phyloP scores from a whole-genome alignment of 306 rosid species.

The Pterocarpus macrocarpus region DNA sequence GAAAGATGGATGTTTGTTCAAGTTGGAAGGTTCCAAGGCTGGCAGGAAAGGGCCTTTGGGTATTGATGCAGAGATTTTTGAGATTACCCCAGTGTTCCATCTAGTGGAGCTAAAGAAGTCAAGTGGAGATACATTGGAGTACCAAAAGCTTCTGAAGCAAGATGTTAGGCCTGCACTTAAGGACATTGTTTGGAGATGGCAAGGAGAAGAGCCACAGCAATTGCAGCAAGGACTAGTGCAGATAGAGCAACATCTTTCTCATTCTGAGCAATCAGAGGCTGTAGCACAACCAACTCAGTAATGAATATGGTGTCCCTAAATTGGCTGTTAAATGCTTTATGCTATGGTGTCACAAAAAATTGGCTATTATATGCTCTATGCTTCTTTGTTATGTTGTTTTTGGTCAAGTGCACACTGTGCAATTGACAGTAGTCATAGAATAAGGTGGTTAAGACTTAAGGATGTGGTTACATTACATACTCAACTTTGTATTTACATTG shows the following conservation, averaged over 20 bases:
- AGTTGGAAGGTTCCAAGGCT: slow-evolving; percentile 71
- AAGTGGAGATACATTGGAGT: slow-evolving; percentile 87
- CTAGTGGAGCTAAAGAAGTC: slow-evolving; percentile 85
- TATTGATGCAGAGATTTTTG: slow-evolving; percentile 82
- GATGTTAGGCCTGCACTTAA: slow-evolving; percentile 80
- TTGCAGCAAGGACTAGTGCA: slow-evolving; percentile 44
- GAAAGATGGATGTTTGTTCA: slow-evolving; percentile 74
- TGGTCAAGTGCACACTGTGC: neutral
- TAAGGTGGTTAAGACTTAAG: slow-evolving; percentile 33
- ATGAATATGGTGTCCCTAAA: neutral
- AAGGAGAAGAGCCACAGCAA: slow-evolving; percentile 70
- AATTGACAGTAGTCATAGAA: slow-evolving; percentile 18
- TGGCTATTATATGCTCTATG: neutral
- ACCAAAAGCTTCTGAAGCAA: slow-evolving; percentile 65
- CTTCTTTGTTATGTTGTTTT: slow-evolving; percentile 23
- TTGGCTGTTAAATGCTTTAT: neutral
- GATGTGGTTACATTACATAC: neutral
- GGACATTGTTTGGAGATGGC: slow-evolving; percentile 95
- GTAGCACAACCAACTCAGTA: slow-evolving; percentile 13
- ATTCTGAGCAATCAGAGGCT: slow-evolving; percentile 31
- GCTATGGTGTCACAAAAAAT: too few species aligned
- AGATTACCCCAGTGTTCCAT: slow-evolving; percentile 78
- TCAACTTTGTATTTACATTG: slow-evolving; percentile 16
- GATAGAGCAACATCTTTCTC: slow-evolving; percentile 39
- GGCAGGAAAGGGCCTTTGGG: slow-evolving; percentile 84